Evolutionary conservation across 192 early-diverging fungal genomes (phyloP).

Genomic region (Coemansia sp.): DNA sequence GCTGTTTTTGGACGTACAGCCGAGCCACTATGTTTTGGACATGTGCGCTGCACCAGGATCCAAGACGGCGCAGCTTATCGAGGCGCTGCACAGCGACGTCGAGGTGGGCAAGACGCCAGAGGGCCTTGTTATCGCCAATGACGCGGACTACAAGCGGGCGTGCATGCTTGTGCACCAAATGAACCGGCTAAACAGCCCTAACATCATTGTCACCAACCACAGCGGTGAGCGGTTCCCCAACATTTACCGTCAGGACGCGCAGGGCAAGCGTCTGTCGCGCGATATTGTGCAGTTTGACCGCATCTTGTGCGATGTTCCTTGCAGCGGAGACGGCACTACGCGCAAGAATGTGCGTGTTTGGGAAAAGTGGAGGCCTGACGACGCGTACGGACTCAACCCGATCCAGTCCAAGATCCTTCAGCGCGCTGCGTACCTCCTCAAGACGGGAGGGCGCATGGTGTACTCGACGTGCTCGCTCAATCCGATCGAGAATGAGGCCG

Average conservation of each 20-base stretch:
- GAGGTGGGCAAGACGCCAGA: constrained; percentile 58
- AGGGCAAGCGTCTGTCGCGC: constrained; percentile 19
- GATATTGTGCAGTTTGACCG: constrained; percentile 87
- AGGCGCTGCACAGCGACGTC: constrained; percentile 72
- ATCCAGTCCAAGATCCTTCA: constrained; percentile 86
- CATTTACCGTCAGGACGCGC: constrained; percentile 43
- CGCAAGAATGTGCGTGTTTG: constrained; percentile 95
- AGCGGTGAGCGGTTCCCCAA: constrained; percentile 87
- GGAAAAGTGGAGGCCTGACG: constrained; percentile 78
- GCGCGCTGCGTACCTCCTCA: constrained; percentile 84
- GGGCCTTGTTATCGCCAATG: constrained; percentile 96
- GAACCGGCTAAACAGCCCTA: constrained; percentile 91
- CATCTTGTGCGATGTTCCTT: constrained; percentile 96
- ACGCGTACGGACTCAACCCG: constrained; percentile 80
- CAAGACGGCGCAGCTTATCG: constrained; percentile 93
- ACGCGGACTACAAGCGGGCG: constrained; percentile 86
- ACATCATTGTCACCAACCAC: constrained; percentile 94
- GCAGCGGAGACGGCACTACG: constrained; percentile 96
- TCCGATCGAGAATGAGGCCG: constrained; percentile 96
- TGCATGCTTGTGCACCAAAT: constrained; percentile 96
- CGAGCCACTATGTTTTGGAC: constrained; percentile 83
- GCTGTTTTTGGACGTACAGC: constrained; percentile 85
- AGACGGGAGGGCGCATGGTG: constrained; percentile 90
- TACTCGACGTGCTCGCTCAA: constrained; percentile 99
- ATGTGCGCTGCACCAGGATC: constrained; percentile 99